Percentiles rank a stretch among this genome's conserved stretches.
phyloP scores from a whole-genome alignment of 2,329 filamentous ascomycete genomes.

The Diaporthe vaccinii region DNA sequence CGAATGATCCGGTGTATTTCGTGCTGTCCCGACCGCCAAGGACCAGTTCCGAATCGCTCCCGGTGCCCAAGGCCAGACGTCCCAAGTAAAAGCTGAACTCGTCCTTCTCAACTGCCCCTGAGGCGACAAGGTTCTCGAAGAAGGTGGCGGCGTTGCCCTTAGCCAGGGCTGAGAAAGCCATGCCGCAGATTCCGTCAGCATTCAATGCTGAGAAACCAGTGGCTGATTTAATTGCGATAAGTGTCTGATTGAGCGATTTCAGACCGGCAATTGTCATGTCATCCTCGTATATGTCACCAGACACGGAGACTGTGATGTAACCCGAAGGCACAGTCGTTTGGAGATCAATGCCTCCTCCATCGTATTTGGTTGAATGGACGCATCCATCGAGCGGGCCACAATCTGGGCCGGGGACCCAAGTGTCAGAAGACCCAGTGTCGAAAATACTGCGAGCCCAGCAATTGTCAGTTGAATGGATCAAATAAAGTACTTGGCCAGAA shows the following conservation, averaged over 20 bases:
- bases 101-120: not conserved
- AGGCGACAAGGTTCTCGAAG: not conserved
- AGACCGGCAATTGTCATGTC: not conserved
- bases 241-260: not conserved
- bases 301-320: not conserved
- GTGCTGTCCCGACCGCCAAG: slow-evolving; percentile 2
- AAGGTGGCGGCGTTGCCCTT: not conserved
- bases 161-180: not conserved
- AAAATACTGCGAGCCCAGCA: not conserved
- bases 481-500: not conserved
- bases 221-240: not conserved
- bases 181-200: not conserved
- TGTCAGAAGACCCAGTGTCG: not conserved
- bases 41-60: not conserved
- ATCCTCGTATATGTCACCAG: not conserved
- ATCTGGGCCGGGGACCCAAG: not conserved
- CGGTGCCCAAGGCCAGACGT: not conserved
- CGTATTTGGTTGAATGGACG: not conserved
- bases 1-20: not conserved
- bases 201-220: not conserved
- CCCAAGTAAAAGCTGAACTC: not conserved
- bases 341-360: not conserved
- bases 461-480: not conserved
- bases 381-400: not conserved
- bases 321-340: not conserved